A percentile compares a stretch with the other conserved stretches of the same genome.
phyloP scores from a whole-genome alignment of 768 basidiomycete genomes.

The Ramaria sp. region DNA sequence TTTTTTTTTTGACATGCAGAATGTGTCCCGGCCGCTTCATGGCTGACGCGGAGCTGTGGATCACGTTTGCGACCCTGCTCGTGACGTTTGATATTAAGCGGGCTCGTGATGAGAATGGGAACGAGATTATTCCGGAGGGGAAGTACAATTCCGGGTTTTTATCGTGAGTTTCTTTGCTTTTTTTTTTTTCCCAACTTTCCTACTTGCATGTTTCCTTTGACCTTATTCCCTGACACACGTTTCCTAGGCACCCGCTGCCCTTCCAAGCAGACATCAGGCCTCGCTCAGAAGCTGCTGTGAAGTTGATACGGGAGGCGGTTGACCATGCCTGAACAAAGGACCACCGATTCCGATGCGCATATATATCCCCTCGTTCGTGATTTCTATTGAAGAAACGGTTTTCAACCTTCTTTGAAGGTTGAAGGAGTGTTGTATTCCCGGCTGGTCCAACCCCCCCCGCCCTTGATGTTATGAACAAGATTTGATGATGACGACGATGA shows the following conservation, averaged over 20 bases:
- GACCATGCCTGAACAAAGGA: no score
- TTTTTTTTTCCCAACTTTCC: no score
- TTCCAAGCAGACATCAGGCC: constrained; percentile 21
- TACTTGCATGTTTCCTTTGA: no score
- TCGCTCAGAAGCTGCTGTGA: constrained; percentile 18
- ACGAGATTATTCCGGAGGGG: background rate
- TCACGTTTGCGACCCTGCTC: background rate
- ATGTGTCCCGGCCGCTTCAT: constrained; percentile 3
- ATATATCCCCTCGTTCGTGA: no score
- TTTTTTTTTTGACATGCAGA: background rate
- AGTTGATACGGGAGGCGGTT: constrained; percentile 10
- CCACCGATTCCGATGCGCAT: no score
- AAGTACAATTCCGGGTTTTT: background rate
- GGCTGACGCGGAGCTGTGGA: background rate
- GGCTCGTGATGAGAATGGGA: background rate
- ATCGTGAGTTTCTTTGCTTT: background rate
- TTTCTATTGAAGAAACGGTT: no score
- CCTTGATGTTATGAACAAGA: no score
- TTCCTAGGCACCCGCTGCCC: constrained; percentile 21
- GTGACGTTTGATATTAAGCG: background rate
- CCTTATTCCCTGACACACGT: no score
- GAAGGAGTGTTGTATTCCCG: no score
- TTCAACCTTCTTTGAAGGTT: no score
- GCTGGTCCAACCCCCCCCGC: no score
- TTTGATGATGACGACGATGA: no score